A percentile compares a stretch with the other conserved stretches of the same genome.
Conservation (phyloP, 495 filamentous ascomycete species). For the Parmelia sp. region DNA sequence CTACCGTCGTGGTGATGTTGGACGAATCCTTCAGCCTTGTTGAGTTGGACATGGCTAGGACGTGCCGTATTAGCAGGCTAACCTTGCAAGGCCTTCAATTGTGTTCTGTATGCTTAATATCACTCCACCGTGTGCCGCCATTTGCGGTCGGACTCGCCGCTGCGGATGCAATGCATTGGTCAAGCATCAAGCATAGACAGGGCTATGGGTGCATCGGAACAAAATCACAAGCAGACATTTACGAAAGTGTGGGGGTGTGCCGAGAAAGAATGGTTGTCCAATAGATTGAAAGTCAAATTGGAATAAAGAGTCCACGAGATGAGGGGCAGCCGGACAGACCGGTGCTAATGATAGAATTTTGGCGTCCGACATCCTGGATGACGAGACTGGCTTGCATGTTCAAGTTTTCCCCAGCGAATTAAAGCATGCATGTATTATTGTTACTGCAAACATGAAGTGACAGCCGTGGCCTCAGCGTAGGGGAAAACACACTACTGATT, state of each 20-base stretch:
- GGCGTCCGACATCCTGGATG: not conserved
- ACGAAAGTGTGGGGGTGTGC: not conserved
- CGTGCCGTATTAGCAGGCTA: not conserved
- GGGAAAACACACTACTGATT: not conserved
- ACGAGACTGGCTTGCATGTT: not conserved
- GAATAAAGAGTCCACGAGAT: not conserved
- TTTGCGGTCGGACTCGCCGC: not conserved
- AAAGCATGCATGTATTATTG: not conserved
- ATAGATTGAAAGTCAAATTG: not conserved
- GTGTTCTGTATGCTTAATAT: not conserved
- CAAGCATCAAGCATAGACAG: slow-evolving; percentile 1
- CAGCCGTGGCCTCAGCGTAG: too few species aligned
- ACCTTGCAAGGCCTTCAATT: not conserved
- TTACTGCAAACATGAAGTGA: not conserved
- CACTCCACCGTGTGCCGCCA: not conserved
- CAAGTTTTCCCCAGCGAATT: not conserved
- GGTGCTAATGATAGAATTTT: slow-evolving; percentile 1
- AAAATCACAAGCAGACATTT: not conserved
- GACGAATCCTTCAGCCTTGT: slow-evolving; percentile 2
- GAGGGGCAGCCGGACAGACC: not conserved
- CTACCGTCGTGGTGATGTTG: not conserved
- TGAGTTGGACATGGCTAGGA: not conserved
- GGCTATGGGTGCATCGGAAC: not conserved
- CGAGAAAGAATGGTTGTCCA: not conserved
- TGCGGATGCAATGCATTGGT: not conserved